Base-by-base conservation (phyloP, 805 yeast species). In the Grigorovia jiainica region DNA sequence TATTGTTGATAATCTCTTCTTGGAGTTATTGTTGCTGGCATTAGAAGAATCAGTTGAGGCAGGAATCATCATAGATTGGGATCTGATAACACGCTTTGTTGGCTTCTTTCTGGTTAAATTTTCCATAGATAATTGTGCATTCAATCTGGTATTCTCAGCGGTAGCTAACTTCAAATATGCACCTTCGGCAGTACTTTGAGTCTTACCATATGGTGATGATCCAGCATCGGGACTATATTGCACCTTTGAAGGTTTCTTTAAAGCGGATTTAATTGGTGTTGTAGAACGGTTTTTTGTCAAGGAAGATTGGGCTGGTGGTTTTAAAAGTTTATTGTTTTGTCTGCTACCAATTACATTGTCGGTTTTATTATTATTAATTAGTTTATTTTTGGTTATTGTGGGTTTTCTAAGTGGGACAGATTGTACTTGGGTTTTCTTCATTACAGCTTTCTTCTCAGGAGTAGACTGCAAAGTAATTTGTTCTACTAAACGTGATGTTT, bases 111-210 rank as follows among this genome's bases (percentile, higher is more conserved):
- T 17, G 5, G 23, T 21, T 30, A 27, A n/a, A 27, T 36, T 41
- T 15, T 63, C 63, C n/a, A 64, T 54, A 6, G 78, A 70, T 54
- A 76, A 57, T 45, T 73, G 72, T 1, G 90, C 82, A 60, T 83
- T 83, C 43, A 81, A 55, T 44, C 87, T 69, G 0, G 92, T 83
- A 57, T 83, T 83, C 54, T 82, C 87, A 1, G 89, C 89, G 0
- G 92, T 83, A 1, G 89, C 72, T 41, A 80, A 60, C 0, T 85
- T 78, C 35, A 81, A 54, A 51, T 81, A 81, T 0, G 84, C 87
- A 45, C 71, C 73, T 21, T 73, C 73, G 0, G 85, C 84, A 1
- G 82, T 68, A 4, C 66, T 56, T 13, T 40, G 35, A 7, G 47
- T 21, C 23, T 49, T 46, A 4, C 43, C 33, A 10, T 62, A 45